These are phyloP conservation scores for Cyberlindnera subsufficiens DNA, from an alignment of 805 yeast species.

Conservation along the genomic window DNA sequence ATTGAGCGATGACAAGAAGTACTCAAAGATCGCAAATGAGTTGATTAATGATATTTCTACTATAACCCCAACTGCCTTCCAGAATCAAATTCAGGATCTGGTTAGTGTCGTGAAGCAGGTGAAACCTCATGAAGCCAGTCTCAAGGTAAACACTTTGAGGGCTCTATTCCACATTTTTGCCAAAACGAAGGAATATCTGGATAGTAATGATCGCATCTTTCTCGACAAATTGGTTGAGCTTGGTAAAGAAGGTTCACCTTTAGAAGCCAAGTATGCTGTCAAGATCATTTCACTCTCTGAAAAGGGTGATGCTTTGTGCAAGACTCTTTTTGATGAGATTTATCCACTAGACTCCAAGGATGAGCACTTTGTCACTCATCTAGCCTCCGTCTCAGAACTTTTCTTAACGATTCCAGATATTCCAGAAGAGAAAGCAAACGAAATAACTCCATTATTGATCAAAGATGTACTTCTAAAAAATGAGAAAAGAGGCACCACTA, in stretches of 20 bases:
- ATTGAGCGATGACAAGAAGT: slow-evolving; percentile 26
- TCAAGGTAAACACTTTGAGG: slow-evolving; percentile 36
- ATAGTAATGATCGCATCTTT: slow-evolving; percentile 36
- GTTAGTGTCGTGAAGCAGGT: slow-evolving; percentile 31
- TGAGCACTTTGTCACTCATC: slow-evolving; percentile 43
- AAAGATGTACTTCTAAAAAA: slow-evolving; percentile 58
- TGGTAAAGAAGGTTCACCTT: slow-evolving; percentile 46
- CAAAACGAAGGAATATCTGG: slow-evolving; percentile 42
- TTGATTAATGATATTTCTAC: slow-evolving; percentile 54
- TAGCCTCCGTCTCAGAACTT: slow-evolving; percentile 57
- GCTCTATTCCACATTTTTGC: slow-evolving; percentile 55
- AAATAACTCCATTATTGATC: slow-evolving; percentile 53
- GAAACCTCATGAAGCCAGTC: slow-evolving; percentile 17
- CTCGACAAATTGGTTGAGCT: slow-evolving; percentile 38
- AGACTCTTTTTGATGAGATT: slow-evolving; percentile 33
- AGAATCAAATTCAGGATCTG: slow-evolving; percentile 50
- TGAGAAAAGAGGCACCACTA: slow-evolving; percentile 27
- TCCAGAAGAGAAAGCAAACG: slow-evolving; percentile 48
- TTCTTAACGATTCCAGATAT: slow-evolving; percentile 41
- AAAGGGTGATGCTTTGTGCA: slow-evolving; percentile 34
- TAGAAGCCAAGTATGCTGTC: slow-evolving; percentile 60
- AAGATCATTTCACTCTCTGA: slow-evolving; percentile 48
- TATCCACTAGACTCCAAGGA: slow-evolving; percentile 44
- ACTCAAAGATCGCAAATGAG: slow-evolving; percentile 38
- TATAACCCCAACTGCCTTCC: slow-evolving; percentile 58